Conservation (phyloP, 129 eudicot genomes). For the Chrysanthemum lavandulifolium region DNA sequence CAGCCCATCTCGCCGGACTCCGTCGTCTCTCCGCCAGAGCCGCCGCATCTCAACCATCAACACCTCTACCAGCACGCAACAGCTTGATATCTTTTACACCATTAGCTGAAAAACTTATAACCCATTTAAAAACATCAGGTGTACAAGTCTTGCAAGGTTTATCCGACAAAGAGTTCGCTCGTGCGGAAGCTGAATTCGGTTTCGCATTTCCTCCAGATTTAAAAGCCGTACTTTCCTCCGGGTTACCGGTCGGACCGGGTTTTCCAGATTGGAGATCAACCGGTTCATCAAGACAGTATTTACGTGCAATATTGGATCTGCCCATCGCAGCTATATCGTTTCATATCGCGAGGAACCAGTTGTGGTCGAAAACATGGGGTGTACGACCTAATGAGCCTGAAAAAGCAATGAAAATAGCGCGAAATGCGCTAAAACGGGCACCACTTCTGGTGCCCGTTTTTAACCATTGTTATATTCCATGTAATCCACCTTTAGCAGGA, state of each 20-base stretch:
- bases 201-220: slow-evolving; percentile 92
- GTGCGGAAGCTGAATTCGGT: slow-evolving; percentile 91
- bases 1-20: slow-evolving; percentile 88
- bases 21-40: slow-evolving; percentile 98
- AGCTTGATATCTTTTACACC: slow-evolving; percentile 74
- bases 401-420: slow-evolving; percentile 70
- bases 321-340: slow-evolving; percentile 87
- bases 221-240: slow-evolving; percentile 72
- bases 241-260: slow-evolving; percentile 81
- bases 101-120: slow-evolving; percentile 66
- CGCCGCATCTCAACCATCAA: slow-evolving; percentile 71
- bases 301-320: slow-evolving; percentile 62
- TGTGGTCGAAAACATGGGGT: slow-evolving; percentile 96
- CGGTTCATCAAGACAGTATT: slow-evolving; percentile 59
- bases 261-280: slow-evolving; percentile 93
- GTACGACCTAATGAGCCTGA: slow-evolving; percentile 79
- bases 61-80: slow-evolving; percentile 74
- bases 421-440: slow-evolving; percentile 69
- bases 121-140: slow-evolving; percentile 60
- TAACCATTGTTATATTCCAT: slow-evolving; percentile 83
- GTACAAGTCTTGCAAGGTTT: slow-evolving; percentile 58
- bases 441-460: slow-evolving; percentile 84
- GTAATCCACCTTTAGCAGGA: slow-evolving; percentile 82
- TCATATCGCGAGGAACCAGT: slow-evolving; percentile 65
- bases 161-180: slow-evolving; percentile 68